Evolutionary conservation across 176 grass and related monocot genomes (phyloP), one percentile per base, ranked within the genome.

Genomic region (Carex myosuroides): DNA sequence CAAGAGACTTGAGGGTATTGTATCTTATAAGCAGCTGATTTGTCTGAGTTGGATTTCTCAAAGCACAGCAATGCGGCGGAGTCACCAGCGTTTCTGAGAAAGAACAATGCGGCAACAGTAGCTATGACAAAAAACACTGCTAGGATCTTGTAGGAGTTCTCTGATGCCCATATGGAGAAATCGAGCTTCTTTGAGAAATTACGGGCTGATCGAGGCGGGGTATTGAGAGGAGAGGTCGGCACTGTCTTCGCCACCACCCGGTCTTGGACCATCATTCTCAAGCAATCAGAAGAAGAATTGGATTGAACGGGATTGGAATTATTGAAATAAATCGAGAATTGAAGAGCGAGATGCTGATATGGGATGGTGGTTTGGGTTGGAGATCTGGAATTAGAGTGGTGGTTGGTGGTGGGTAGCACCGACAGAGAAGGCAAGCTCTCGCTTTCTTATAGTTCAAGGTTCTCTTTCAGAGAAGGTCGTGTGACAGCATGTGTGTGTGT

Each of bases 151-250:
- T 92, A 95, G 64, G 90, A 89, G 85, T 99, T 85, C 29, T 99
- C 91, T 2, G 97, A 88, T 17, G 85, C 93, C 97, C 97, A 99
- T 30, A 73, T 60, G 60, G 89, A 79, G 83, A 99, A 96, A 83
- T 99, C 97, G 60, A 99, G 93, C 74, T 83, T 99, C 91, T 99
- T 99, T 1, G 91, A 86, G 55, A 93, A 93, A 33, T 11, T 87
- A 87, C 66, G 79, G 88, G 14, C 18, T 4, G 39, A 61, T 67
- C 84, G 76, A 59, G 6, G 14, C 13, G 82, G 37, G 8, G 68
- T 16, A 1, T 71, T 39, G 37, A 29, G 71, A 44, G 73, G 50
- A 0, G 87, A 64, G 20, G 30, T 53, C 20, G 80, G 80, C 20
- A 66, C 61, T 24, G 24, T 52, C 81, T 83, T 83, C 0, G 81